phyloP scores from a whole-genome alignment of 768 basidiomycete genomes.

The Vararia minispora region DNA sequence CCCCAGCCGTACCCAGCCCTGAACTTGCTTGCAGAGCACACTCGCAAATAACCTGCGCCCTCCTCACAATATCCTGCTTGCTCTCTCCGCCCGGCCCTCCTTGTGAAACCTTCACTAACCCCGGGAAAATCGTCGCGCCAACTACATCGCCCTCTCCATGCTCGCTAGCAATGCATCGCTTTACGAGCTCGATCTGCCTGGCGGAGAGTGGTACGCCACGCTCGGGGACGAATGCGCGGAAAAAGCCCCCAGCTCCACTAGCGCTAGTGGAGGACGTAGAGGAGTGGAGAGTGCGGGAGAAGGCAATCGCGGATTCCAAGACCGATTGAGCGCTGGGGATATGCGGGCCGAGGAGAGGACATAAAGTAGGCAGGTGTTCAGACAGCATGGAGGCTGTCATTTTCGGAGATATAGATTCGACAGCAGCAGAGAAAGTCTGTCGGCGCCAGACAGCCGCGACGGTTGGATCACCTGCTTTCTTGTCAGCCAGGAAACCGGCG shows the following conservation, averaged over 20 bases:
- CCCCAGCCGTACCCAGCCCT: no score
- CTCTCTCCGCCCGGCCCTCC: slow-evolving; percentile 30
- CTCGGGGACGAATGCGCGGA: slow-evolving; percentile 81
- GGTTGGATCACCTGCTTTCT: slow-evolving; percentile 60
- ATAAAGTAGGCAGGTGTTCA: slow-evolving; percentile 63
- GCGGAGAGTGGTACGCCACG: slow-evolving; percentile 65
- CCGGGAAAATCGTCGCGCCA: slow-evolving; percentile 81
- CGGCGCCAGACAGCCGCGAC: slow-evolving; percentile 88
- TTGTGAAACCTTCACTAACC: slow-evolving; percentile 69
- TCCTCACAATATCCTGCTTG: slow-evolving; percentile 62
- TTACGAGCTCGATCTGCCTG: slow-evolving; percentile 73
- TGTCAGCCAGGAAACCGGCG: no score
- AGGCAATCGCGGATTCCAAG: slow-evolving; percentile 63
- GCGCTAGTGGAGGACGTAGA: slow-evolving; percentile 42
- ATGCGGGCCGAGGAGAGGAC: slow-evolving; percentile 33
- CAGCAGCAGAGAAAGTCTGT: slow-evolving; percentile 82
- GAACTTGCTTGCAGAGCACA: slow-evolving; percentile 49
- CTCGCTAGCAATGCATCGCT: slow-evolving; percentile 71
- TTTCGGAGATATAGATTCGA: slow-evolving; percentile 63
- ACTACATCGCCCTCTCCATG: slow-evolving; percentile 62
- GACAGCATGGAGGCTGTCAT: slow-evolving; percentile 56
- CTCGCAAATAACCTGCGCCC: slow-evolving; percentile 83
- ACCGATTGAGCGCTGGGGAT: slow-evolving; percentile 41
- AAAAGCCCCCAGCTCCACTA: slow-evolving; percentile 59
- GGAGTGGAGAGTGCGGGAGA: slow-evolving; percentile 81